A percentile compares a stretch with the other conserved stretches of the same genome.
These are phyloP conservation scores for Fusarium sp. DNA, from an alignment of 2,329 filamentous ascomycete species.

Conservation along the genomic window DNA sequence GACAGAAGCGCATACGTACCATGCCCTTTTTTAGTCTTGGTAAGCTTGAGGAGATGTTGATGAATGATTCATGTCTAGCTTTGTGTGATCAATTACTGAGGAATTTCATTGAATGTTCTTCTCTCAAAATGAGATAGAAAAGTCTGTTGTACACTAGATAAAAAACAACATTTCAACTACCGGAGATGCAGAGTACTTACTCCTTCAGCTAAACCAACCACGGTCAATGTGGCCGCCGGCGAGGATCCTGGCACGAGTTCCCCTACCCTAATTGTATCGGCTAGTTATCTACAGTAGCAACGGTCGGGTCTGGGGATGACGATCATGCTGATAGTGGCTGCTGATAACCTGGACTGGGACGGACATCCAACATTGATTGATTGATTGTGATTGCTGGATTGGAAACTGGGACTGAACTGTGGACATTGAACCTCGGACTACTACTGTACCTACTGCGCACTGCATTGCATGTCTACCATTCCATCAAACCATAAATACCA, in stretches of 20 bases:
- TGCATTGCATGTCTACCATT: not conserved
- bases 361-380: not conserved
- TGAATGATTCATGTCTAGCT: not conserved
- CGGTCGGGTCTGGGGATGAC: conserved; percentile 39
- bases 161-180: conserved; percentile 18
- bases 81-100: not conserved
- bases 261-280: conserved; percentile 8
- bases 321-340: conserved; percentile 39
- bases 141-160: not conserved
- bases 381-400: no score
- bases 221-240: conserved; percentile 39
- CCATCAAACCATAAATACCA: conserved; percentile 39
- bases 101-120: not conserved
- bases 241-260: conserved; percentile 25
- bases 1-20: conserved; percentile 16
- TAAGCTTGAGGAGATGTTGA: not conserved
- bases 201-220: conserved; percentile 24
- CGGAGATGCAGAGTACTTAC: conserved; percentile 30
- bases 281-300: conserved; percentile 41
- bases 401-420: not conserved
- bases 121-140: not conserved
- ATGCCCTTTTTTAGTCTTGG: not conserved
- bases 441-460: no score
- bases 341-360: conserved; percentile 19
- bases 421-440: not conserved